These are phyloP conservation scores for Rossbeevera mucosa DNA, from an alignment of 768 basidiomycete genomes.

Conservation along the genomic window DNA sequence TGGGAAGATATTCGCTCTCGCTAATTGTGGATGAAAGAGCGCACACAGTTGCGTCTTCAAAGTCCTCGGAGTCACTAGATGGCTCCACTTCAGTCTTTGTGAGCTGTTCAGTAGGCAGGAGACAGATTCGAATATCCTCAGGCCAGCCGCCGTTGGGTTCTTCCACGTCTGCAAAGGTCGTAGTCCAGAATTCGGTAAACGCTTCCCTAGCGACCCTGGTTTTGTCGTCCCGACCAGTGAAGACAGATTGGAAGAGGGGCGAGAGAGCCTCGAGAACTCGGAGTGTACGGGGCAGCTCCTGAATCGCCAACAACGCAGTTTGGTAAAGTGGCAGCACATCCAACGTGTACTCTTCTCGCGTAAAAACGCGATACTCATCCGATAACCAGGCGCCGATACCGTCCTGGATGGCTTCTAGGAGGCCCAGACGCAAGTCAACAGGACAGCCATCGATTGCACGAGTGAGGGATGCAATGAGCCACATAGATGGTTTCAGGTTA, in stretches of 20 bases:
- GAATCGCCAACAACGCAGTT: conserved; percentile 49
- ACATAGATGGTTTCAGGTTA: conserved; percentile 51
- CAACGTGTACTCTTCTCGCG: conserved; percentile 49
- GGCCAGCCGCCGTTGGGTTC: conserved; percentile 55
- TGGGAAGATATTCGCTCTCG: conserved; percentile 5
- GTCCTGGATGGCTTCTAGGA: conserved; percentile 50
- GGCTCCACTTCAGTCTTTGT: conserved; percentile 15
- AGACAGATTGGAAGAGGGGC: conserved; percentile 53
- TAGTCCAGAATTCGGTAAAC: conserved; percentile 61
- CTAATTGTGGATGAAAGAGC: not conserved
- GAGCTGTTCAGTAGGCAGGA: conserved; percentile 13
- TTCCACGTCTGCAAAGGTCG: conserved; percentile 37
- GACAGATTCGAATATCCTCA: conserved; percentile 36
- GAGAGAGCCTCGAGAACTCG: conserved; percentile 45
- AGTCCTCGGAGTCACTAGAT: conserved; percentile 25
- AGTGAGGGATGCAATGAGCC: conserved; percentile 58
- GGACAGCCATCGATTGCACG: conserved; percentile 55
- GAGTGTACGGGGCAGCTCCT: conserved; percentile 38
- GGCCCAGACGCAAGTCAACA: conserved; percentile 36
- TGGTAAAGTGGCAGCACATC: conserved; percentile 66
- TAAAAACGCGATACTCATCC: conserved; percentile 51
- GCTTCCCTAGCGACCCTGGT: conserved; percentile 41
- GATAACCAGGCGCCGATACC: conserved; percentile 59
- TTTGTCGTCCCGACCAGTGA: conserved; percentile 48
- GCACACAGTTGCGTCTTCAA: conserved; percentile 10